A percentile compares a stretch with the other conserved stretches of the same genome.
phyloP scores from a whole-genome alignment of 1,284 basidiomycete species.

The Agaricales sp. region DNA sequence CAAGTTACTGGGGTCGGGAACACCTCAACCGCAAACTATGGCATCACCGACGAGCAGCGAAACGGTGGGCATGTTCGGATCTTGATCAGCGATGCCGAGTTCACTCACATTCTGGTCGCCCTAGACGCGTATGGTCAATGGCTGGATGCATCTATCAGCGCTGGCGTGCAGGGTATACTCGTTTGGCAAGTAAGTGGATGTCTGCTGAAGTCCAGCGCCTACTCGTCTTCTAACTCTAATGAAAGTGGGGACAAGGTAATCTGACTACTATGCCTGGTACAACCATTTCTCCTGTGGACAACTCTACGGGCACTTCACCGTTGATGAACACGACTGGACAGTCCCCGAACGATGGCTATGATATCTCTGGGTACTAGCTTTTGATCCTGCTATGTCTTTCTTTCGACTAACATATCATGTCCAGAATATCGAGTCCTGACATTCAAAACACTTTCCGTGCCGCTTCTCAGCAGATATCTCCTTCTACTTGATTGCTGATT shows the following conservation, averaged over 20 bases:
- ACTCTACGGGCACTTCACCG: constrained; percentile 22
- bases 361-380: constrained; percentile 17
- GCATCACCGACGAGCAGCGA: constrained; percentile 40
- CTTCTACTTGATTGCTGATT: constrained; percentile 21
- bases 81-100: constrained; percentile 6
- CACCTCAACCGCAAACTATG: constrained; percentile 17
- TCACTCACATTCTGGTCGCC: constrained; percentile 17
- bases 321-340: constrained; percentile 25
- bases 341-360: constrained; percentile 61
- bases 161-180: constrained; percentile 32
- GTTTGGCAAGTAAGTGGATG: constrained; percentile 42
- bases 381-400: not conserved
- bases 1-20: not conserved
- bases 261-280: constrained; percentile 33
- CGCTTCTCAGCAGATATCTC: not conserved
- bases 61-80: constrained; percentile 18
- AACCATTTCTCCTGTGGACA: constrained; percentile 22
- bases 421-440: not conserved
- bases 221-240: not conserved
- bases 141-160: constrained; percentile 12
- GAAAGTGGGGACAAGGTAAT: constrained; percentile 44
- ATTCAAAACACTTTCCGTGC: not conserved
- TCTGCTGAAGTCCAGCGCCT: constrained; percentile 2
- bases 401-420: not conserved
- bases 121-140: constrained; percentile 23